Evolutionary conservation across 2,329 filamentous ascomycete species (phyloP).

Genomic region (Talaromyces sp.): DNA sequence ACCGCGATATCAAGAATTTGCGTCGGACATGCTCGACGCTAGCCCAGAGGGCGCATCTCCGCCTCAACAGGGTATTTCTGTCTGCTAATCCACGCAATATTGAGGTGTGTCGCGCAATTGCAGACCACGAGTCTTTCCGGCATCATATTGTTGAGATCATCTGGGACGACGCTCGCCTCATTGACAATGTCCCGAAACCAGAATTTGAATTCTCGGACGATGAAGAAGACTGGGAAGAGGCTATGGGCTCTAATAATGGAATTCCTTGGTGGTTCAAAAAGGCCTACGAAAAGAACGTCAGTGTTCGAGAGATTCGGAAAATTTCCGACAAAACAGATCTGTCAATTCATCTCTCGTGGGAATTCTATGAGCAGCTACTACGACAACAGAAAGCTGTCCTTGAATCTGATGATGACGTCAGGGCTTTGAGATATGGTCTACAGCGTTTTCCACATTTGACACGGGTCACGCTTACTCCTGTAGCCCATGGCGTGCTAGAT

Average conservation of each 20-base stretch:
- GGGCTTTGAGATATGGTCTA: constrained; percentile 34
- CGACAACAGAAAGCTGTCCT: constrained; percentile 33
- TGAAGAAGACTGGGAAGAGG: background rate
- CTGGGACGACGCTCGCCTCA: constrained; percentile 22
- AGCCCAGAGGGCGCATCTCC: constrained; percentile 20
- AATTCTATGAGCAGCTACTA: constrained; percentile 33
- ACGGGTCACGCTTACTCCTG: constrained; percentile 40
- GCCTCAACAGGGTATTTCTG: constrained; percentile 38
- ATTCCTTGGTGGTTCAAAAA: background rate
- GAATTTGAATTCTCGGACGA: background rate
- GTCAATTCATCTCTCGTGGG: constrained; percentile 19
- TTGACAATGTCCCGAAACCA: background rate
- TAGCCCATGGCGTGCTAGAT: constrained; percentile 36
- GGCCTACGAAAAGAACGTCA: background rate
- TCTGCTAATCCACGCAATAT: constrained; percentile 42
- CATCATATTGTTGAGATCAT: constrained; percentile 37
- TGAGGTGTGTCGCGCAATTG: constrained; percentile 34
- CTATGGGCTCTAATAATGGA: background rate
- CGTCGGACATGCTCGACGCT: constrained; percentile 25
- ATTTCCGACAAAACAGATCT: background rate
- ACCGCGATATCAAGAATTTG: constrained; percentile 27
- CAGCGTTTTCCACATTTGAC: constrained; percentile 34
- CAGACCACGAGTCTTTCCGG: constrained; percentile 35
- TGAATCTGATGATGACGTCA: constrained; percentile 25
- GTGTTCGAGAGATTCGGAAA: background rate